These are phyloP conservation scores for Martiniozyma abietophila DNA, from an alignment of 805 yeast genomes.

Conservation along the genomic window DNA sequence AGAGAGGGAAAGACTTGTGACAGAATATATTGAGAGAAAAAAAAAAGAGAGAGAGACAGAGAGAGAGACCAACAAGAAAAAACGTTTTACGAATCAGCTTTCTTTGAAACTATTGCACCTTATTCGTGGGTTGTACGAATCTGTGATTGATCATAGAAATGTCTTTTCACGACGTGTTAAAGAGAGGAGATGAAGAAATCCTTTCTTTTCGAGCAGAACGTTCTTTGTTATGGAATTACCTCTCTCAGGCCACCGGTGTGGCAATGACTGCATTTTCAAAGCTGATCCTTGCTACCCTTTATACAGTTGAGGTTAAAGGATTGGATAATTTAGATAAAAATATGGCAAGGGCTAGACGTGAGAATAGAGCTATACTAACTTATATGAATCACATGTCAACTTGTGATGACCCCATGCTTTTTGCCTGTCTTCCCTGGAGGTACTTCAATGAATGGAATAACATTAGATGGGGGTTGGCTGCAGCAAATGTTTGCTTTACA, in stretches of 20 bases:
- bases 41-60: no score
- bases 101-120: no score
- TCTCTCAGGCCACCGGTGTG: constrained; percentile 61
- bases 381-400: constrained; percentile 90
- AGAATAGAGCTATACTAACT: constrained; percentile 71
- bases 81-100: no score
- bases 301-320: constrained; percentile 54
- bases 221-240: constrained; percentile 50
- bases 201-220: constrained; percentile 42
- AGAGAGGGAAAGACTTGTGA: no score
- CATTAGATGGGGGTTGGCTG: constrained; percentile 92
- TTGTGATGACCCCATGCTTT: constrained; percentile 85
- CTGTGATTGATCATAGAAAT: no score
- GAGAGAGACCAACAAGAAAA: no score
- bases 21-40: no score
- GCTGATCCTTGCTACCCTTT: constrained; percentile 47
- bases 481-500: constrained; percentile 80
- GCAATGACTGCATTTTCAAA: constrained; percentile 60
- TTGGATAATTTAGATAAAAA: constrained; percentile 59
- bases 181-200: constrained; percentile 67
- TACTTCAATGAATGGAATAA: constrained; percentile 52
- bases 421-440: constrained; percentile 77
- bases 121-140: no score
- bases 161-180: constrained; percentile 62
- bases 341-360: constrained; percentile 48